Evolutionary conservation across 2,329 filamentous ascomycete species (phyloP), one percentile per base, ranked within the genome.

Genomic region (Ilyonectria mors-panacis): DNA sequence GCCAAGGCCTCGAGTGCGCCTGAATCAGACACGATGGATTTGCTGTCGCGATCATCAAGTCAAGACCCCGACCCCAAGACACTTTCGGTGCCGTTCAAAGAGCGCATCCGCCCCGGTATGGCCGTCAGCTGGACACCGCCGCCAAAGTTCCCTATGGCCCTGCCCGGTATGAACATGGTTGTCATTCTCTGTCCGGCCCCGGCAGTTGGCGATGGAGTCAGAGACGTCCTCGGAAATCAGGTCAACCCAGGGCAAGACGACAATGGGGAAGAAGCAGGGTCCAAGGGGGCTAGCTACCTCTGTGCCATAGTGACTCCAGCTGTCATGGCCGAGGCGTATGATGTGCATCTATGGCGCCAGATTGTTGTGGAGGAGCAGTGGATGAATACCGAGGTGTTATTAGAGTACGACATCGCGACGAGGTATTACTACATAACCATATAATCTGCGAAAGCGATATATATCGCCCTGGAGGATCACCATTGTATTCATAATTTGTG

Each of bases 81-180:
- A 0, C 21, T 23, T 6, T 42, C n/a, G 0, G 35, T 80, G 3
- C 80, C 78, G 0, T 85, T 84, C 66, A 77, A 79, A 48, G 59
- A 83, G n/a, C 79, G 83, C 2, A 79, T 85, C 17, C 75, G 81
- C 0, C 80, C 83, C 0, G 83, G 83, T 1, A 84, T 84, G 81
- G 79, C 79, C 1, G 76, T 84, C 6, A 72, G 72, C 13, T 82
- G 78, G 74, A 76, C 67, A 0, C 72, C 74, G 0, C 55, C 72
- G 4, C 39, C 59, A 3, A 65, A 68, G 9, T 70, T 68, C 7
- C 59, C 61, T 1, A 57, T 61, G 6, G 67, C 42, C 1, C 39
- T 70, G 13, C 66, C 69, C 8, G 70, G 68, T 1, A 67, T 73
- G 30, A 78, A 77, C 15, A 66, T 80, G 53, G 78, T 71, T 1